These are phyloP conservation scores for Psilocybe mexicana DNA, from an alignment of 1,284 basidiomycete genomes.

Conservation along the genomic window DNA sequence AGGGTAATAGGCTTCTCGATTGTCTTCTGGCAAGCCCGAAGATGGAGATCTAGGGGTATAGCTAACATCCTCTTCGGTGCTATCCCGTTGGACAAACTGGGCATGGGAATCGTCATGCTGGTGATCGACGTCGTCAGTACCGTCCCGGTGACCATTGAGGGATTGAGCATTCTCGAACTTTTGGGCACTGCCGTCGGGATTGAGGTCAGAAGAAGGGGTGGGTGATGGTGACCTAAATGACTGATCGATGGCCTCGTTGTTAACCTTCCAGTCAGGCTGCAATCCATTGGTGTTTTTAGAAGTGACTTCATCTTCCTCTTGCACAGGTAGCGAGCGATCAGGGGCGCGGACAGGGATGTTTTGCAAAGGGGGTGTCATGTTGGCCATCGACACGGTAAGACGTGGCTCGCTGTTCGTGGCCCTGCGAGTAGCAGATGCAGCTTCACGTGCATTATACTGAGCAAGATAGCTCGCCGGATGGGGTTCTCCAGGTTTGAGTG, in stretches of 20 bases:
- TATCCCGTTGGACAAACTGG: conserved; percentile 29
- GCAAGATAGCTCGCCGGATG: conserved; percentile 45
- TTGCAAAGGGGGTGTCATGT: conserved; percentile 59
- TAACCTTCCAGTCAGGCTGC: conserved; percentile 34
- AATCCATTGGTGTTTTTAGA: conserved; percentile 34
- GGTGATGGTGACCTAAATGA: conserved; percentile 44
- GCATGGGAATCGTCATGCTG: conserved; percentile 33
- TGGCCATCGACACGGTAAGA: conserved; percentile 46
- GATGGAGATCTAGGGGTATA: conserved; percentile 75
- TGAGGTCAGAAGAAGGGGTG: conserved; percentile 56
- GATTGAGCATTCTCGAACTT: conserved; percentile 34
- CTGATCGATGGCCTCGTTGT: conserved; percentile 34
- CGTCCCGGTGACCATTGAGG: conserved; percentile 29
- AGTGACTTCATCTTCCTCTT: conserved; percentile 68
- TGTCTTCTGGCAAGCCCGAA: conserved; percentile 51
- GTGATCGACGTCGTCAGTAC: conserved; percentile 52
- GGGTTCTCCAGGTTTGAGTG: conserved; percentile 50
- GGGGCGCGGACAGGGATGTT: conserved; percentile 56
- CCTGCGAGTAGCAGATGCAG: conserved; percentile 40
- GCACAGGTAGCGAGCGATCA: conserved; percentile 72
- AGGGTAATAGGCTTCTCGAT: conserved; percentile 31
- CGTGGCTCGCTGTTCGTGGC: conserved; percentile 40
- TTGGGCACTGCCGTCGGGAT: conserved; percentile 43
- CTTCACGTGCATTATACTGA: conserved; percentile 49
- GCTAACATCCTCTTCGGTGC: conserved; percentile 45